A percentile compares a stretch with the other conserved stretches of the same genome.
These are phyloP conservation scores for Trametes cubensis DNA, from an alignment of 768 basidiomycete species.

Conservation along the genomic window DNA sequence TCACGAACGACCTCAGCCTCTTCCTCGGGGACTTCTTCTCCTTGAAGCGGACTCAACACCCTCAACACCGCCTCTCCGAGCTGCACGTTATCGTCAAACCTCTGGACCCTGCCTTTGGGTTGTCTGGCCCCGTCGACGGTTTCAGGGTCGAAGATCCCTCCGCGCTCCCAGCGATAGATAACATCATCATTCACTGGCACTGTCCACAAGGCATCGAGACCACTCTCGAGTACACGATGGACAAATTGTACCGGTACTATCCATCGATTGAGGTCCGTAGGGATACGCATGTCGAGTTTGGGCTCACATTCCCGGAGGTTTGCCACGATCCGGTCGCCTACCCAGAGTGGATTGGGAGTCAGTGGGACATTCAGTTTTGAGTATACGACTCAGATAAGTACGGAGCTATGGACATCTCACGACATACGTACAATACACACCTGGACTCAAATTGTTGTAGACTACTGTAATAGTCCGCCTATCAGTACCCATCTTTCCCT, in stretches of 20 bases:
- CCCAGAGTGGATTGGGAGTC: not conserved
- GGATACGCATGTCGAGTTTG: too few relatives aligned
- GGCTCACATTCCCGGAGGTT: not conserved
- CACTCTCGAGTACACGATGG: too few relatives aligned
- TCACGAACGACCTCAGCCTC: not conserved
- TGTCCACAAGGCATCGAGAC: not conserved
- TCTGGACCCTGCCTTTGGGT: not conserved
- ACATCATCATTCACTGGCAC: not conserved
- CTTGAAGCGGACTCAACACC: not conserved
- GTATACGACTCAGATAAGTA: too few relatives aligned
- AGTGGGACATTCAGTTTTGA: not conserved
- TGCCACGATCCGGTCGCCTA: not conserved
- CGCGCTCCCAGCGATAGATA: not conserved
- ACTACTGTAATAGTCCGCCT: not conserved
- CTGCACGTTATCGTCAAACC: not conserved
- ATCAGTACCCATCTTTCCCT: slow-evolving; percentile 18
- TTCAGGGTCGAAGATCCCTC: not conserved
- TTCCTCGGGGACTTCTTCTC: not conserved
- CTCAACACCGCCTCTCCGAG: not conserved
- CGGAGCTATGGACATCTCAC: too few relatives aligned
- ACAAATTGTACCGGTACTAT: too few relatives aligned
- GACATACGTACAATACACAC: too few relatives aligned
- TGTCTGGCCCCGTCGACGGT: not conserved
- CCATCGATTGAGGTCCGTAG: too few relatives aligned
- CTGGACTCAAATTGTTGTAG: too few relatives aligned